A percentile compares a stretch with the other conserved stretches of the same genome.
Evolutionary conservation across 2,329 filamentous ascomycete species (phyloP).

Genomic region (Trichophaea hybrida): DNA sequence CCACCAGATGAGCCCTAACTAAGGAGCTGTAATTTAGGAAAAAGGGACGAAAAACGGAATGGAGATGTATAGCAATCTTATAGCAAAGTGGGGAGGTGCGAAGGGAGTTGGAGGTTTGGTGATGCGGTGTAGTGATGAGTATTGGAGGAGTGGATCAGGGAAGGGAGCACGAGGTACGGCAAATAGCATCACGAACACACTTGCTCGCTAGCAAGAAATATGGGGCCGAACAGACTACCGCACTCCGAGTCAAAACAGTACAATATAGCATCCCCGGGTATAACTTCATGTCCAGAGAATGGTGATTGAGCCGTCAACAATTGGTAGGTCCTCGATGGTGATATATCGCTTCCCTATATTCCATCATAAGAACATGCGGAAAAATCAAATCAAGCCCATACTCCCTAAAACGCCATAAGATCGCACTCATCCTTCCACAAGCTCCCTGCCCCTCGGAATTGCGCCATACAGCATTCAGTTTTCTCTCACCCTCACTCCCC

Average conservation of each 20-base stretch:
- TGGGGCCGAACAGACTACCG: too few species aligned
- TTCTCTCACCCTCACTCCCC: constrained; percentile 3
- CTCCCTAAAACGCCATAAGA: neutral
- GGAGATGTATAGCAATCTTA: neutral
- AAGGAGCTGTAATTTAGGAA: neutral
- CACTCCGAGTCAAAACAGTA: too few species aligned
- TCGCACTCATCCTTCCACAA: neutral
- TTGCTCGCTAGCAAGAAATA: too few species aligned
- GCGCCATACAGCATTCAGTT: neutral
- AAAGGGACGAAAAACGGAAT: neutral
- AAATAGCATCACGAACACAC: too few species aligned
- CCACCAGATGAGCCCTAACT: neutral
- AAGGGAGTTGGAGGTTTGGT: too few species aligned
- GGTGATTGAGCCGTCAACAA: too few species aligned
- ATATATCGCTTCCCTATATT: neutral
- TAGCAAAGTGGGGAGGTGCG: neutral
- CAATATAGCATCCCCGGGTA: too few species aligned
- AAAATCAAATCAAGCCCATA: neutral
- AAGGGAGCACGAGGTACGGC: too few species aligned
- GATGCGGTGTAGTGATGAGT: too few species aligned
- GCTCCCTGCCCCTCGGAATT: neutral
- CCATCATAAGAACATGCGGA: neutral
- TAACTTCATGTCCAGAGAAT: too few species aligned
- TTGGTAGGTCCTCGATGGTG: too few species aligned
- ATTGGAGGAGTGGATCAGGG: too few species aligned